Conservation (phyloP, 1,139 yeast species). For the Nakaseomyces delphensis region DNA sequence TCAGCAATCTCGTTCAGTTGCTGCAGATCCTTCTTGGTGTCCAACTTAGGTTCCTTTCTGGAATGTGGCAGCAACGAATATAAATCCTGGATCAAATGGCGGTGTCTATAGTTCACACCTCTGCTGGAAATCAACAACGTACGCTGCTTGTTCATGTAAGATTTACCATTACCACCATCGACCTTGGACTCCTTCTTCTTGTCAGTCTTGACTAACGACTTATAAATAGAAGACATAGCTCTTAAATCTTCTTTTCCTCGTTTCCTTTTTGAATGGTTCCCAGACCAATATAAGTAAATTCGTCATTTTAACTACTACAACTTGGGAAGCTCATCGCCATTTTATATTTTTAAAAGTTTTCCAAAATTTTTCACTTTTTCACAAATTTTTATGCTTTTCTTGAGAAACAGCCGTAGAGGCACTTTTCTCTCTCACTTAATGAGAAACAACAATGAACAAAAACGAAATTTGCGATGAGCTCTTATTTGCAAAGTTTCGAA, state of each 20-base stretch:
- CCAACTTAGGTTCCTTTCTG: slow-evolving; percentile 92
- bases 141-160: slow-evolving; percentile 59
- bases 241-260: background rate
- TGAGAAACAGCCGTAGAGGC: background rate
- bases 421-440: background rate
- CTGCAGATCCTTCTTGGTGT: slow-evolving; percentile 79
- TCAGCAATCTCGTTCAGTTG: slow-evolving; percentile 95
- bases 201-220: slow-evolving; percentile 32
- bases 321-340: slow-evolving; percentile 4
- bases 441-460: background rate
- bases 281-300: too few relatives aligned
- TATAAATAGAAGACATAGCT: slow-evolving; percentile 41
- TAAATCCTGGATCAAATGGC: slow-evolving; percentile 84
- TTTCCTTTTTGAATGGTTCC: too few relatives aligned
- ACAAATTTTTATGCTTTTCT: background rate
- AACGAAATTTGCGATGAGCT: background rate
- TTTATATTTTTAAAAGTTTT: background rate
- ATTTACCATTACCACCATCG: slow-evolving; percentile 22
- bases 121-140: slow-evolving; percentile 85
- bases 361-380: background rate
- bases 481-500: background rate
- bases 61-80: slow-evolving; percentile 82
- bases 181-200: slow-evolving; percentile 35
- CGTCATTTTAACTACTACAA: background rate
- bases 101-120: slow-evolving; percentile 90